Percentiles rank a stretch among this genome's conserved stretches.
Evolutionary conservation across 164 flowering plant species (phyloP).

Genomic region (Tetrastigma voinierianum): DNA sequence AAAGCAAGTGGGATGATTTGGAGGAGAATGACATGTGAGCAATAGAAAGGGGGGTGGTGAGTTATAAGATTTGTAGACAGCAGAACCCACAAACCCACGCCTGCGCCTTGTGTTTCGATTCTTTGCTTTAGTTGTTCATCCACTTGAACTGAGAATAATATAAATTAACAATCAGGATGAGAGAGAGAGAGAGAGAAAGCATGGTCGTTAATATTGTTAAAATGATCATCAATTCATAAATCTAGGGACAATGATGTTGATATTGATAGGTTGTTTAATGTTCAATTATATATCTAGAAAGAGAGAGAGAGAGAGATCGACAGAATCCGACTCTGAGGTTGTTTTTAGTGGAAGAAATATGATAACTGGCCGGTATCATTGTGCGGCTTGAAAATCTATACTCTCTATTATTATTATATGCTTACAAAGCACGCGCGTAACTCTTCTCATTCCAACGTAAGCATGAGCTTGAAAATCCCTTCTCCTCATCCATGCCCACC

Average conservation of each 20-base stretch:
- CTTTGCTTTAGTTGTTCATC: slow-evolving; percentile 10
- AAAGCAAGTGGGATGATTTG: slow-evolving; percentile 5
- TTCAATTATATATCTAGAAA: too few relatives aligned
- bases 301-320: background rate
- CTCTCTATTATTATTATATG: background rate
- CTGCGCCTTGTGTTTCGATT: slow-evolving; percentile 1
- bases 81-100: slow-evolving; percentile 13
- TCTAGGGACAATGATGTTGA: background rate
- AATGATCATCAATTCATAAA: background rate
- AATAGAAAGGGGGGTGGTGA: background rate
- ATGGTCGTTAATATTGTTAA: background rate
- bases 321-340: slow-evolving; percentile 1
- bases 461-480: background rate
- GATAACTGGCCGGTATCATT: slow-evolving; percentile 3
- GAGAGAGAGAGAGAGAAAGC: background rate
- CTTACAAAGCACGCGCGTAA: slow-evolving; percentile 5
- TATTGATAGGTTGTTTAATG: too few relatives aligned
- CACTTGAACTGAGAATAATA: background rate
- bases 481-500: too few relatives aligned
- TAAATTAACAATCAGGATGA: background rate
- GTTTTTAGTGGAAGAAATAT: slow-evolving; percentile 10
- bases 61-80: background rate
- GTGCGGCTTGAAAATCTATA: background rate
- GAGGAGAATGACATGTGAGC: slow-evolving; percentile 12
- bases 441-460: slow-evolving; percentile 6